These are phyloP conservation scores for Sporisorium reilianum DNA, from an alignment of 1,284 basidiomycete species.

Conservation along the genomic window DNA sequence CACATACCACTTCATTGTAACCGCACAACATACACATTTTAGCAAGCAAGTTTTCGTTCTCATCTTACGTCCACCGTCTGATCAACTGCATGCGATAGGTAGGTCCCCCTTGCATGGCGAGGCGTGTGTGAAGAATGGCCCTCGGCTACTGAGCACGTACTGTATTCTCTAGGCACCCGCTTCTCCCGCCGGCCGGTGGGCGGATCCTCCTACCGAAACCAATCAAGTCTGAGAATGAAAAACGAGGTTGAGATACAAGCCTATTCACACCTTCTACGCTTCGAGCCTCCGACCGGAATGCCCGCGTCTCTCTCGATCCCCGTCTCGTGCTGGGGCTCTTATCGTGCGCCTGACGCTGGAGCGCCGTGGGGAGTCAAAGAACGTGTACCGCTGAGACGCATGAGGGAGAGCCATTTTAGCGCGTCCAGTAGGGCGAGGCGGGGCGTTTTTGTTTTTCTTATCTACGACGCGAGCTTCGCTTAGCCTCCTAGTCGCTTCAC, in stretches of 20 bases:
- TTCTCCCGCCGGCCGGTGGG: slow-evolving; percentile 1
- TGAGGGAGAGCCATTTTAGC: slow-evolving; percentile 1
- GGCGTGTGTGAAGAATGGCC: not conserved
- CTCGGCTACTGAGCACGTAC: not conserved
- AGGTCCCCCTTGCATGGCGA: not conserved
- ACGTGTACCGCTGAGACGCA: not conserved
- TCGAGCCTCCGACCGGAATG: not conserved
- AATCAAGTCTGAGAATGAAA: slow-evolving; percentile 4
- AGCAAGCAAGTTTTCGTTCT: not conserved
- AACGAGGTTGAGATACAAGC: too few species aligned
- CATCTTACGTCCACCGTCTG: not conserved
- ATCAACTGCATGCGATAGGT: not conserved
- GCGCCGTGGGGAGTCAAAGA: not conserved
- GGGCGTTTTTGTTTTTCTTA: slow-evolving; percentile 7
- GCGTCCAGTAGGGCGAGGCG: slow-evolving; percentile 8
- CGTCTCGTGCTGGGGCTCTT: not conserved
- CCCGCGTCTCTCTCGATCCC: not conserved
- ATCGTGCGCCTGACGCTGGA: not conserved
- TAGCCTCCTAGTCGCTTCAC: not conserved
- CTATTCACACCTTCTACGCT: not conserved
- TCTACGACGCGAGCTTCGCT: slow-evolving; percentile 11
- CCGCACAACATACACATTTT: not conserved
- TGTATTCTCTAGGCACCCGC: slow-evolving; percentile 7
- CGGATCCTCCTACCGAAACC: not conserved
- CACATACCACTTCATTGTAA: slow-evolving; percentile 7